Conservation (phyloP, 1,284 basidiomycete species). For the Cutaneotrichosporon arboriforme region DNA sequence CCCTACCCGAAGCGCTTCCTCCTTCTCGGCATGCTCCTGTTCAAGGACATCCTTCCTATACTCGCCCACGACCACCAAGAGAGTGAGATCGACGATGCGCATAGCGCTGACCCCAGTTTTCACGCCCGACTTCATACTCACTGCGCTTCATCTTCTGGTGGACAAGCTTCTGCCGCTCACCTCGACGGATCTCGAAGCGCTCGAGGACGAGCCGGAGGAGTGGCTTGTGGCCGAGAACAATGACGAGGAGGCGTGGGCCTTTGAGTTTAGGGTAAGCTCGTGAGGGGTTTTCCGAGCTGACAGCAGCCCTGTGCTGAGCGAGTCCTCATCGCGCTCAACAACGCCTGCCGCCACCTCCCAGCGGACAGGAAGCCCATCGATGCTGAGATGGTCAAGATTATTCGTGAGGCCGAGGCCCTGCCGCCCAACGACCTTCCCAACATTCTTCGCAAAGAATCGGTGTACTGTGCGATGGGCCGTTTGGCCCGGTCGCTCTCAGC, state of each 20-base stretch:
- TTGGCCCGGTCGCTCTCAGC: slow-evolving; percentile 60
- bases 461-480: slow-evolving; percentile 82
- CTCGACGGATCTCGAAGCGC: slow-evolving; percentile 66
- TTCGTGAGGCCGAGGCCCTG: slow-evolving; percentile 52
- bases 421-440: slow-evolving; percentile 56
- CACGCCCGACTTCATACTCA: slow-evolving; percentile 66
- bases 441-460: slow-evolving; percentile 73
- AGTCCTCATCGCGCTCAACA: slow-evolving; percentile 70
- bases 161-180: slow-evolving; percentile 77
- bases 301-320: slow-evolving; percentile 73
- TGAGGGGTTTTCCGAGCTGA: slow-evolving; percentile 2
- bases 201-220: slow-evolving; percentile 80
- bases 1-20: slow-evolving; percentile 56
- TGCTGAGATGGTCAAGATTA: slow-evolving; percentile 61
- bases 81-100: slow-evolving; percentile 25
- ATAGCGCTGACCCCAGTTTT: slow-evolving; percentile 54
- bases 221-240: slow-evolving; percentile 75
- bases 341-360: slow-evolving; percentile 62
- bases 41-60: slow-evolving; percentile 61
- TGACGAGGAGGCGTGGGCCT: slow-evolving; percentile 84
- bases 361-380: slow-evolving; percentile 53
- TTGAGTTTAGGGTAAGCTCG: slow-evolving; percentile 66
- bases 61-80: slow-evolving; percentile 40
- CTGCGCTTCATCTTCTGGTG: slow-evolving; percentile 69
- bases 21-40: slow-evolving; percentile 78